Evolutionary conservation across 2,329 filamentous ascomycete genomes (phyloP), one percentile per base, ranked within the genome.

Genomic region (Blastomyces silverae): DNA sequence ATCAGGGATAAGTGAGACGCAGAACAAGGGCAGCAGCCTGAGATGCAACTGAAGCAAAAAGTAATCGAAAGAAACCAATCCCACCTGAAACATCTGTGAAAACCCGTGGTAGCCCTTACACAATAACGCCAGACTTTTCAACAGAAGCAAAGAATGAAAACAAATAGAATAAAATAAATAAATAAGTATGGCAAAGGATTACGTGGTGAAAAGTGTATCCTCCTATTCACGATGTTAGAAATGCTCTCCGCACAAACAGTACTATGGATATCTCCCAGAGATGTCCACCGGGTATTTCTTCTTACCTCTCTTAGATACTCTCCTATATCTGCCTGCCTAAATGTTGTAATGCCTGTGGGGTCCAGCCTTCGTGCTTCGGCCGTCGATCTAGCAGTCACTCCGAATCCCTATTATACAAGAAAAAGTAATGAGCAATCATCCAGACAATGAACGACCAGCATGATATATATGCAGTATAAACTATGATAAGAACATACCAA

Each of bases 271-370:
- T 13, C 4, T 17, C 11, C 42, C 20, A 15, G 37, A 60, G 50
- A 15, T n/a, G 52, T 56, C 13, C n/a, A n/a, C n/a, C n/a, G n/a
- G n/a, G n/a, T n/a, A n/a, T 20, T 11, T 44, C 13, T 42, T 69
- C 73, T 67, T 70, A 80, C 80, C 73, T 97, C 93, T 74, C 94
- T 86, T 73, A 99, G 81, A 74, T 96, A 99, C 80, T 97, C 93
- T 71, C 94, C 94, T 70, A 90, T 89, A 80, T 99, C 94, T 0
- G 91, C 90, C 79, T 99, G 94, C 69, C 93, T 84, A 79, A 97
- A 97, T 64, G 89, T 89, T 11, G 91, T 89, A 67, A 97, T 89
- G 13, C 89, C 91, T 0, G 94, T 99, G 0, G 94, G 94, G 68
- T 97, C 94, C 71, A 97, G 76, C 69, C 91, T 84, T 73, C 91